Conservation (phyloP, 164 flowering plant species). For the Berberis thunbergii region DNA sequence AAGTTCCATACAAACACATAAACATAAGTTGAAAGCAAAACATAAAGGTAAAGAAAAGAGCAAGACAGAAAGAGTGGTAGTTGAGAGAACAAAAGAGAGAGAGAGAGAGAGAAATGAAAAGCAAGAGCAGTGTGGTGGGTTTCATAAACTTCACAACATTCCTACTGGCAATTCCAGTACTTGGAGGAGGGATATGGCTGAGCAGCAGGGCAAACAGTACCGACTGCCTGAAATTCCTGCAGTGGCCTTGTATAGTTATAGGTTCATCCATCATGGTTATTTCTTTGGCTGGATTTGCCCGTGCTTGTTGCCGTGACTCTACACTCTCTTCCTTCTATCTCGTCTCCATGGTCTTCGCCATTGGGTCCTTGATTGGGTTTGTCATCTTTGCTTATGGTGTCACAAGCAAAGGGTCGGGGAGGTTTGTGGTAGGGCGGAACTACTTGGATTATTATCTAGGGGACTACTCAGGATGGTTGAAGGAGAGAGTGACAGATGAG, state of each 20-base stretch:
- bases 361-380: constrained; percentile 64
- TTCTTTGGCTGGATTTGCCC: constrained; percentile 87
- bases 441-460: constrained; percentile 59
- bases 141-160: constrained; percentile 69
- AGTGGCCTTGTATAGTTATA: constrained; percentile 79
- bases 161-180: constrained; percentile 66
- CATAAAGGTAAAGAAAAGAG: too few relatives aligned
- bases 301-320: constrained; percentile 86
- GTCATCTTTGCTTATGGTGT: constrained; percentile 76
- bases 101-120: too few relatives aligned
- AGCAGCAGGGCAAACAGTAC: constrained; percentile 71
- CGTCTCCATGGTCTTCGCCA: constrained; percentile 66
- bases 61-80: too few relatives aligned
- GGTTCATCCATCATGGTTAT: constrained; percentile 68
- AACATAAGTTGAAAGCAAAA: too few relatives aligned
- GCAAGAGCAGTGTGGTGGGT: constrained; percentile 56
- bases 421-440: constrained; percentile 27
- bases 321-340: constrained; percentile 66
- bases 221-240: constrained; percentile 78
- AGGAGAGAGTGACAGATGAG: constrained; percentile 46
- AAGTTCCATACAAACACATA: too few relatives aligned
- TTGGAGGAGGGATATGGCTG: constrained; percentile 93
- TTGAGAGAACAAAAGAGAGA: too few relatives aligned
- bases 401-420: constrained; percentile 76
- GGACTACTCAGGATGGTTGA: constrained; percentile 90